Evolutionary conservation across 228 moss, liverwort and hornwort species (phyloP), one percentile per base, ranked within the genome.

Genomic region (Sphagnum fallax): DNA sequence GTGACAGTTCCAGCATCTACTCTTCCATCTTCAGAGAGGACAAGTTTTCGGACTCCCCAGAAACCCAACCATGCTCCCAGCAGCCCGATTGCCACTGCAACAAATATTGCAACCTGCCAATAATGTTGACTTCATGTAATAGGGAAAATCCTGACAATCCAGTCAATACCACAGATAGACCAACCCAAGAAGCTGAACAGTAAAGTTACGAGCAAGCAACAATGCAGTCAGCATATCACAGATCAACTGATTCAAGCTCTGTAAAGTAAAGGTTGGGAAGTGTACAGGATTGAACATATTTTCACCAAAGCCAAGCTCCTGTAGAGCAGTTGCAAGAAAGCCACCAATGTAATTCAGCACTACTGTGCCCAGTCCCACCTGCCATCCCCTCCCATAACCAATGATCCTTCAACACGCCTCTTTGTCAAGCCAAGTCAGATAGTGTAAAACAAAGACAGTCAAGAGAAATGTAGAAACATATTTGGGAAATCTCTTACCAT

Each of bases 21-120:
- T 53, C 72, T 81, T 65, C 98, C 98, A 79, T 91, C 90, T 69
- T 92, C 90, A 6, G 85, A 75, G 60, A 98, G 88, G 8, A 92
- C 85, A 75, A 94, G 78, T 80, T 92, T 98, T 13, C 92, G 98
- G 72, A 98, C 98, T 80, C 92, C 89, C 92, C 90, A 83, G 70
- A 86, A 92, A 67, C 98, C 98, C 66, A 98, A 73, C 85, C 89
- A 93, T 65, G 98, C 92, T 67, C 98, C 98, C 16, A 94, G 63
- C 18, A 98, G 77, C 61, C 76, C 84, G 72, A 98, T 79, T 61
- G 84, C 89, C 49, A 89, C 85, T 63, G 83, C 91, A 49, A 86
- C 65, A 68, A 98, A 90, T 67, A 86, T 72, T n/a, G 90, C 94
- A 75, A 98, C 74, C 97, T 98, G 78, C 67, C 70, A 65, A 72